Evolutionary conservation across 306 rosid species (phyloP).

Genomic region (Quercus dentata): DNA sequence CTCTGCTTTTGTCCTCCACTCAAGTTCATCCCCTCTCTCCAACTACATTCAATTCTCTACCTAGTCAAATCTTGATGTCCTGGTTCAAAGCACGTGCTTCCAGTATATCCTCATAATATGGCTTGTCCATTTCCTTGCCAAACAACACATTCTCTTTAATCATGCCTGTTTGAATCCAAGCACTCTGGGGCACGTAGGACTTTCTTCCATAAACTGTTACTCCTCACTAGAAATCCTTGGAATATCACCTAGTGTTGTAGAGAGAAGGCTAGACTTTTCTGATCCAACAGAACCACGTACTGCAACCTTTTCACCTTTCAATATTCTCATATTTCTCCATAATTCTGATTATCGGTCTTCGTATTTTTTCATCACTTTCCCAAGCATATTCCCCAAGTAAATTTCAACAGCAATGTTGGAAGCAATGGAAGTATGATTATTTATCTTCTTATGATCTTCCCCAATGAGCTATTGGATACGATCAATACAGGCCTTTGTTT

Average conservation of each 20-base stretch:
- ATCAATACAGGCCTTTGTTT: slow-evolving; percentile 79
- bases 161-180: slow-evolving; percentile 93
- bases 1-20: slow-evolving; percentile 96
- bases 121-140: slow-evolving; percentile 60
- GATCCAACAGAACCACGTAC: slow-evolving; percentile 86
- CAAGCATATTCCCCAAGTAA: slow-evolving; percentile 66
- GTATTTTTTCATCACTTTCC: slow-evolving; percentile 45
- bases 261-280: slow-evolving; percentile 84
- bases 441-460: slow-evolving; percentile 52
- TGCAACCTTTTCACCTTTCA: slow-evolving; percentile 76
- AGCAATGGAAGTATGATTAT: slow-evolving; percentile 16
- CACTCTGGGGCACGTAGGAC: slow-evolving; percentile 85
- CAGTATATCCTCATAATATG: slow-evolving; percentile 55
- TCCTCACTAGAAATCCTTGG: slow-evolving; percentile 65
- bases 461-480: slow-evolving; percentile 52
- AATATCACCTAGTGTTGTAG: slow-evolving; percentile 70
- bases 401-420: slow-evolving; percentile 54
- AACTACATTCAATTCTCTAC: slow-evolving; percentile 63
- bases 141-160: slow-evolving; percentile 77
- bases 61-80: slow-evolving; percentile 64
- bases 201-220: slow-evolving; percentile 43
- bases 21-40: slow-evolving; percentile 91
- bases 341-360: slow-evolving; percentile 58
- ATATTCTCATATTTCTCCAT: slow-evolving; percentile 37
- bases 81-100: slow-evolving; percentile 74